Percentiles rank a stretch among this genome's conserved stretches.
phyloP scores from a whole-genome alignment of 2,329 filamentous ascomycete genomes.

The Fonsecaea multimorphosa region DNA sequence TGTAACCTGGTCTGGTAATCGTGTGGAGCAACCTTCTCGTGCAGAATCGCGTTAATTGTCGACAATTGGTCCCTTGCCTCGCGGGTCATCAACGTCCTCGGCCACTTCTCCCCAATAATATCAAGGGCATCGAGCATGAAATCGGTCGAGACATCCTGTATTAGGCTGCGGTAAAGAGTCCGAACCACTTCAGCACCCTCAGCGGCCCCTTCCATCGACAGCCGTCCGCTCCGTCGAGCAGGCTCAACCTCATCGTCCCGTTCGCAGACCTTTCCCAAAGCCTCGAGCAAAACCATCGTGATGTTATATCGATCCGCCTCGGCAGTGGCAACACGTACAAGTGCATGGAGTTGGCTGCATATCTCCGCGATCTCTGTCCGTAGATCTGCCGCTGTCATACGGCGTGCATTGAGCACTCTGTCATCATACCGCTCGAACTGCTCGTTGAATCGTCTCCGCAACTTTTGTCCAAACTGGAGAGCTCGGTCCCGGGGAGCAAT shows the following conservation, averaged over 20 bases:
- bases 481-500: conserved; percentile 50
- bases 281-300: conserved; percentile 16
- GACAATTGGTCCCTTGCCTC: conserved; percentile 4
- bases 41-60: not conserved
- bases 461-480: conserved; percentile 53
- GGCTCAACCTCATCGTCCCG: conserved; percentile 9
- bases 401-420: not conserved
- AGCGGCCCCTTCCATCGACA: not conserved
- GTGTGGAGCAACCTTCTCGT: conserved; percentile 11
- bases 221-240: conserved; percentile 14
- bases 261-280: conserved; percentile 18
- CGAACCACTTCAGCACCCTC: conserved; percentile 3
- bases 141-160: conserved; percentile 8
- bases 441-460: conserved; percentile 46
- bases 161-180: conserved; percentile 24
- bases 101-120: conserved; percentile 16
- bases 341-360: conserved; percentile 8
- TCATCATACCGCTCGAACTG: conserved; percentile 49
- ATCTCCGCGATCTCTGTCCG: conserved; percentile 10
- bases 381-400: not conserved
- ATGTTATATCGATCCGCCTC: conserved; percentile 22
- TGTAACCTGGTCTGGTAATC: conserved; percentile 11
- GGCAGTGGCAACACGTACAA: conserved; percentile 7
- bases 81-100: not conserved
- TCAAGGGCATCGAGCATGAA: conserved; percentile 28